phyloP scores from a whole-genome alignment of 345 rosid genomes.

The Hirschfeldia incana region DNA sequence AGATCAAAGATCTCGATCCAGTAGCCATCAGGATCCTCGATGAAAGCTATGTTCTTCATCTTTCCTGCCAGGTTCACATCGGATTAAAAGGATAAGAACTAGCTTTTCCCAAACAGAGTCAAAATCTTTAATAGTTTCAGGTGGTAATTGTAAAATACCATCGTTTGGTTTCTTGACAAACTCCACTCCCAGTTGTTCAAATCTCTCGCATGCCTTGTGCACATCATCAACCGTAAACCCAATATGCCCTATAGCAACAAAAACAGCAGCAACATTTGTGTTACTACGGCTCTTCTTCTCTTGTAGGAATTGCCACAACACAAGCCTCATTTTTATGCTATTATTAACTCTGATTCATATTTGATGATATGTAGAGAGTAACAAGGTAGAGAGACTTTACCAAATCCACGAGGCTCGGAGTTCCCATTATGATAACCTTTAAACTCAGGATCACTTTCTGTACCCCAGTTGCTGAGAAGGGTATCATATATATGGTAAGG shows the following conservation, averaged over 20 bases:
- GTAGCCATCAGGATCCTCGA: constrained; percentile 97
- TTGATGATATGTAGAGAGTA: background rate
- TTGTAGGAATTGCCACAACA: too few relatives aligned
- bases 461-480: constrained; percentile 85
- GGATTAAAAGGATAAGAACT: background rate
- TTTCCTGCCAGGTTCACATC: constrained; percentile 55
- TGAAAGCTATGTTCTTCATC: constrained; percentile 89
- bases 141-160: constrained; percentile 45
- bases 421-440: constrained; percentile 95
- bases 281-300: too few relatives aligned
- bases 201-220: constrained; percentile 92
- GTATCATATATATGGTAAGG: constrained; percentile 22
- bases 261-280: too few relatives aligned
- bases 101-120: background rate
- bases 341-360: too few relatives aligned
- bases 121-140: constrained; percentile 1
- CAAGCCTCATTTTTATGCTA: too few relatives aligned
- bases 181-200: constrained; percentile 84
- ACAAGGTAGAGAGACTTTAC: constrained; percentile 40
- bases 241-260: constrained; percentile 68
- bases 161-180: constrained; percentile 80
- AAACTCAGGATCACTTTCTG: constrained; percentile 85
- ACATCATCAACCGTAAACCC: constrained; percentile 94
- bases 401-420: constrained; percentile 92
- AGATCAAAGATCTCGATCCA: constrained; percentile 95